Evolutionary conservation across 163 green algal species (phyloP).

Genomic region (Scenedesmus sp.): DNA sequence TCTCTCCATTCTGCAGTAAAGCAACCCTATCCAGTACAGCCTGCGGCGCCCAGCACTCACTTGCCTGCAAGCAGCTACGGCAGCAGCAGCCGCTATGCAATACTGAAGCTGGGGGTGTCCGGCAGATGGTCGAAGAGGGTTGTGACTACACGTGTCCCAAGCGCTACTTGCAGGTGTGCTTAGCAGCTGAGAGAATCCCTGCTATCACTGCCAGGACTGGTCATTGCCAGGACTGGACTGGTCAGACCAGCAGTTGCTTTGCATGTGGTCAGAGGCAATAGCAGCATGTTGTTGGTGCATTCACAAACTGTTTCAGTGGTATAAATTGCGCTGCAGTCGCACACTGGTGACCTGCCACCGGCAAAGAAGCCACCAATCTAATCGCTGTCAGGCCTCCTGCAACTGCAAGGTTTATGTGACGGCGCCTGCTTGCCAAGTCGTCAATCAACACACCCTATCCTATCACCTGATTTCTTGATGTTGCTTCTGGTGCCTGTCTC

Average conservation of each 20-base stretch:
- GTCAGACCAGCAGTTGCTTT: background rate
- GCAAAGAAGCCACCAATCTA: too few relatives aligned
- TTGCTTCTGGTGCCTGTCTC: background rate
- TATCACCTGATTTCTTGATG: too few relatives aligned
- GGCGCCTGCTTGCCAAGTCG: too few relatives aligned
- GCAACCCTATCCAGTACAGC: conserved; percentile 2
- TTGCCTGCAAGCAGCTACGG: background rate
- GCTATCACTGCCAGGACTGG: too few relatives aligned
- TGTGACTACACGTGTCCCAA: conserved; percentile 33
- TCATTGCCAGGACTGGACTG: too few relatives aligned
- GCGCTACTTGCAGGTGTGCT: conserved; percentile 17
- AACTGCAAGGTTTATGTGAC: too few relatives aligned
- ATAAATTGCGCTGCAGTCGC: too few relatives aligned
- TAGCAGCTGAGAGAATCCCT: background rate
- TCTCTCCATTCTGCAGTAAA: background rate
- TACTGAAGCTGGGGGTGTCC: conserved; percentile 30
- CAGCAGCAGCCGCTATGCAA: conserved; percentile 31
- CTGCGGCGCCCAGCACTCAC: conserved; percentile 12
- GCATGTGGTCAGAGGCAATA: background rate
- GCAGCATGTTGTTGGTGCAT: background rate
- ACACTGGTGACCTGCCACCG: too few relatives aligned
- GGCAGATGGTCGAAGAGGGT: conserved; percentile 50
- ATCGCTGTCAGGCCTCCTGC: too few relatives aligned
- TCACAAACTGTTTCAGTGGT: too few relatives aligned
- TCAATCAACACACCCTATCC: too few relatives aligned